These are phyloP conservation scores for Aspergillus felis DNA, from an alignment of 2,329 filamentous ascomycete species.

Conservation along the genomic window DNA sequence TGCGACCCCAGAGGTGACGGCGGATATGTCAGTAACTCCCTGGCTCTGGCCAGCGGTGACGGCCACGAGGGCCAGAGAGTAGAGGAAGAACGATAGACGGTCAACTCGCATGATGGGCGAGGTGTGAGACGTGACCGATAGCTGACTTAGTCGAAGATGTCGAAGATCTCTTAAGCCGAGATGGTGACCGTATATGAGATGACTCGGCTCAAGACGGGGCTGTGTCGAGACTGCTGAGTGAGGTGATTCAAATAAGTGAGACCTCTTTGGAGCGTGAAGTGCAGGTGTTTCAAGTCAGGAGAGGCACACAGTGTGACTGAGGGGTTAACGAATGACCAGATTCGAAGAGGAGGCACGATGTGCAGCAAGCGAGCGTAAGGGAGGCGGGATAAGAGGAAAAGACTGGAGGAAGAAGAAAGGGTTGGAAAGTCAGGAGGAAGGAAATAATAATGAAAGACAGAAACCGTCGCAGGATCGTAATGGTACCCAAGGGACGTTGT, in stretches of 20 bases:
- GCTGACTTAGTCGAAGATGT: not conserved
- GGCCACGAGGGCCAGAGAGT: constrained; percentile 32
- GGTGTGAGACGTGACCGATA: not conserved
- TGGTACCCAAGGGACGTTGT: not conserved
- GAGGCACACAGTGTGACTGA: constrained; percentile 1
- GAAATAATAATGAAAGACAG: not conserved
- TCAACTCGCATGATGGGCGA: constrained; percentile 28
- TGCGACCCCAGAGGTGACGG: constrained; percentile 11
- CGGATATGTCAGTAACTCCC: constrained; percentile 15
- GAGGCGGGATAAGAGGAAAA: constrained; percentile 1
- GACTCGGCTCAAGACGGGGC: not conserved
- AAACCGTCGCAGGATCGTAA: not conserved
- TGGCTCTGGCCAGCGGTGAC: constrained; percentile 27
- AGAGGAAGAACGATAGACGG: constrained; percentile 28
- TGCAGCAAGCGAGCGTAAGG: constrained; percentile 6
- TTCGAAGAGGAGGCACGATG: constrained; percentile 6
- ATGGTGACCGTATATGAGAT: not conserved
- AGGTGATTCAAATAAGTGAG: not conserved
- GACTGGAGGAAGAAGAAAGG: not conserved
- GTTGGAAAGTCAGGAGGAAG: not conserved
- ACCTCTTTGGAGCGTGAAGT: not conserved
- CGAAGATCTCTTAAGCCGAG: not conserved
- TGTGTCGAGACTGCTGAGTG: not conserved
- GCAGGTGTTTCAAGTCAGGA: not conserved
- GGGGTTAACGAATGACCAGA: constrained; percentile 19